Base-by-base conservation (phyloP, 2,329 filamentous ascomycete species). In the Trichoderma endophyticum region DNA sequence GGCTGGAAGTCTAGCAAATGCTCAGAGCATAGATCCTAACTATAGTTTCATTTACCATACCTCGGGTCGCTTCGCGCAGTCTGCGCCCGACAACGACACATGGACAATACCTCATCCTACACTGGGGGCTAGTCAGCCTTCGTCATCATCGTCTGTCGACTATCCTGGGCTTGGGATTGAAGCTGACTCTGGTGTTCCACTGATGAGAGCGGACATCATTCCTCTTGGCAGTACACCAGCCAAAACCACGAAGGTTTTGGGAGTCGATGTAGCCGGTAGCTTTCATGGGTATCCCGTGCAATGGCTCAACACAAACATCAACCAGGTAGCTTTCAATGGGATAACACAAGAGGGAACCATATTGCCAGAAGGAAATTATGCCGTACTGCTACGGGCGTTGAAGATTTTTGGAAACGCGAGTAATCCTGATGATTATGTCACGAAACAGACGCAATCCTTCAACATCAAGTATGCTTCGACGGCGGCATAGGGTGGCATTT, bases 1-100 rank as follows among this genome's bases (percentile, higher is more conserved):
- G 1, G 77, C 75, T 0, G 82, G 81, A 1, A 69, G 66, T 5
- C 18, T 69, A 5, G 21, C 18, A 7, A 34, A 15, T 28, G 4
- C 28, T 18, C 34, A 32, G 7, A 60, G 15, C 6, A 61, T 69
- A 9, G 28, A 34, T 9, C 28, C 66, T 6, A 8, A 32, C 34
- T 61, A 60, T n/a, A 34, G 56, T 2, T 69, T 61, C 28, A 61
- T 69, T 34, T 69, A 60, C 21, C 66, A 69, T 24, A 51, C 66
- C 9, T 24, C 54, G 7, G 54, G 51, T 7, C 56, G 24, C 9
- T 69, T 51, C 36, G 15, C 56, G 12, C 18, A 61, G 30, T 6
- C 36, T 4, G 66, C 66, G 1, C 66, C 66, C 11, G 21, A 61
- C 28, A 69, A 69, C 21, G 56, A 69, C 12, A 69, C 66, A 8